These are phyloP conservation scores for Hymenoscyphus fructigenus DNA, from an alignment of 2,329 filamentous ascomycete species.

Conservation along the genomic window DNA sequence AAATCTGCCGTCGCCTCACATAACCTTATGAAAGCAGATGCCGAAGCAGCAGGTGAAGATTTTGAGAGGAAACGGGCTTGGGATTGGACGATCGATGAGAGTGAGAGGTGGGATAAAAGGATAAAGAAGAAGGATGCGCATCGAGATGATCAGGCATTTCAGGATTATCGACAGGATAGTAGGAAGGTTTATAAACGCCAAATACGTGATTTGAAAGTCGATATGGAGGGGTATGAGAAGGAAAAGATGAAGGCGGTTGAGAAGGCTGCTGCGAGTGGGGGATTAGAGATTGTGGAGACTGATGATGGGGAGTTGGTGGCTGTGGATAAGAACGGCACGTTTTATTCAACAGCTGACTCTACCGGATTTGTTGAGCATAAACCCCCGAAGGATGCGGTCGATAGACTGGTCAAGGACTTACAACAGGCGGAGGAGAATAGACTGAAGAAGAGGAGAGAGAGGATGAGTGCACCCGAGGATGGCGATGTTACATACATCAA, in stretches of 20 bases:
- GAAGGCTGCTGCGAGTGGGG: constrained; percentile 78
- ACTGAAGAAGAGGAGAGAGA: constrained; percentile 80
- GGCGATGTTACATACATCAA: constrained; percentile 98
- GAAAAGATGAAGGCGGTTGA: constrained; percentile 85
- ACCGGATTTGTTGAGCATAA: constrained; percentile 80
- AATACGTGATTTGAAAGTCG: constrained; percentile 71
- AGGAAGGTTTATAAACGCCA: constrained; percentile 94
- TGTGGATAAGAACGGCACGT: constrained; percentile 84
- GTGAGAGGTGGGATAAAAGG: constrained; percentile 89
- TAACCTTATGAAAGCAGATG: constrained; percentile 90
- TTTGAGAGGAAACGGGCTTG: constrained; percentile 97
- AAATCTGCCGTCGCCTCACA: constrained; percentile 86
- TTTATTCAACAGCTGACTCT: constrained; percentile 86
- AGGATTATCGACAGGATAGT: constrained; percentile 83
- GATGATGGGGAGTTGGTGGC: constrained; percentile 92
- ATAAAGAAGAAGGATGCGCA: constrained; percentile 81
- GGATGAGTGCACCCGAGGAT: constrained; percentile 75
- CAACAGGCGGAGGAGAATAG: constrained; percentile 84
- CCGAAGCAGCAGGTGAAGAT: constrained; percentile 80
- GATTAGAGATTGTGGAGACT: constrained; percentile 92
- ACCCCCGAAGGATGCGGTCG: constrained; percentile 82
- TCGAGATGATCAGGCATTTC: constrained; percentile 83
- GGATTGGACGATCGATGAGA: constrained; percentile 98
- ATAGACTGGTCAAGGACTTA: constrained; percentile 82
- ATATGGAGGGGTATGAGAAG: constrained; percentile 81